These are phyloP conservation scores for Athelia sp. DNA, from an alignment of 1,284 basidiomycete genomes.

Conservation along the genomic window DNA sequence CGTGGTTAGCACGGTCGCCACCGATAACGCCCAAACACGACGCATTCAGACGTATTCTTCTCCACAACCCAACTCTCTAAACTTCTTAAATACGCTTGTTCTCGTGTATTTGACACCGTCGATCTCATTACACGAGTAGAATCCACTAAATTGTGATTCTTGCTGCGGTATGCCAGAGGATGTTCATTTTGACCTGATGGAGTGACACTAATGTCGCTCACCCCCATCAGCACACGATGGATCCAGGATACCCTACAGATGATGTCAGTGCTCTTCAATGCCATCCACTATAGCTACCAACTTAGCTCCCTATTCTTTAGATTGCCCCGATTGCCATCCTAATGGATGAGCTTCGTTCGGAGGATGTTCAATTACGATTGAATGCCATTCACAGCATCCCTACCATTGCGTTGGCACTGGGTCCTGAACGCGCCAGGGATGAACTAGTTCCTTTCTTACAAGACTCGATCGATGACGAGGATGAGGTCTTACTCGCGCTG, in stretches of 20 bases:
- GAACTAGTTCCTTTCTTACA: slow-evolving; percentile 97
- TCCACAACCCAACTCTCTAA: too few relatives aligned
- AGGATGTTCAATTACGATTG: slow-evolving; percentile 91
- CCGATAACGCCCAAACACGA: too few relatives aligned
- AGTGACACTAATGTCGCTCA: not conserved
- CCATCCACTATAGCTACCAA: slow-evolving; percentile 15
- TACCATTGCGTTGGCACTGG: slow-evolving; percentile 96
- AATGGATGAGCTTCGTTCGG: slow-evolving; percentile 93
- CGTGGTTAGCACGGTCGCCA: too few relatives aligned
- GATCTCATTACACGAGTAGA: too few relatives aligned
- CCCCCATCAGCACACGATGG: slow-evolving; percentile 39
- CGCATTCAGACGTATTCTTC: too few relatives aligned
- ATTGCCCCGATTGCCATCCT: slow-evolving; percentile 84
- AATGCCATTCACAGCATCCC: slow-evolving; percentile 98
- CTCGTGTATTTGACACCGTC: too few relatives aligned
- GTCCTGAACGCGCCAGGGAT: slow-evolving; percentile 91
- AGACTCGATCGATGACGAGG: slow-evolving; percentile 98
- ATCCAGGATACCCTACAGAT: slow-evolving; percentile 52
- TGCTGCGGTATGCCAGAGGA: too few relatives aligned
- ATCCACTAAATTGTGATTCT: too few relatives aligned
- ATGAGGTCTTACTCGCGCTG: slow-evolving; percentile 94
- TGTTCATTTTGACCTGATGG: too few relatives aligned
- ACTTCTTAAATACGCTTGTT: too few relatives aligned
- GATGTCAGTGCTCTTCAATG: slow-evolving; percentile 37
- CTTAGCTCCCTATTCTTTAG: slow-evolving; percentile 27